Base-by-base conservation (phyloP, 129 eudicot genomes). In the Dittrichia graveolens region DNA sequence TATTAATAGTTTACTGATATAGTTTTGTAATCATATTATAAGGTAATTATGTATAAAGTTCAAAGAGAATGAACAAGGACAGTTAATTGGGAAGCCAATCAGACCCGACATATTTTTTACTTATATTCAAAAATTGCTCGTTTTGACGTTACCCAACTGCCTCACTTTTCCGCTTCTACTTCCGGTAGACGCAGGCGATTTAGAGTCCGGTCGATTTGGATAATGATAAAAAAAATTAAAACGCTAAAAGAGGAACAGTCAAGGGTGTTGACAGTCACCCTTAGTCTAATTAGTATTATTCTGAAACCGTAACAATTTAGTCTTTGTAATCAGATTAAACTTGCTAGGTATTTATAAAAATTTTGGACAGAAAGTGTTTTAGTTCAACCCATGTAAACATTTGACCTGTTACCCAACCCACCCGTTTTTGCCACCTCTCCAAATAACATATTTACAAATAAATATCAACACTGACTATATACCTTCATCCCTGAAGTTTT, bases 401-500 rank as follows among this genome's bases (percentile, higher is more conserved):
- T 67, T 13, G 45, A 12, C 71, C 5, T 16, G 61, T 49, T 68
- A 34, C 59, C 31, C 31, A 49, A 49, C 71, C 44, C 12, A 1
- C 44, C 49, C 38, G 34, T 16, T 54, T 56, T 54, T 42, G 14
- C 42, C 52, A 55, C 64, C 64, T 57, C 42, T 18, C 8, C 15
- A 53, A 15, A 70, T 15, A 16, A 24, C 45, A 40, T 53, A 55
- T 41, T 3, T 13, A 52, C 42, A 56, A 55, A 52, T 49, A 48
- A 60, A 37, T 7, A 42, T 16, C 56, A 65, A 61, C 67, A 42
- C 42, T 12, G 37, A 80, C 9, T 24, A 35, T 15, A 75, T 89
- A 92, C 96, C 96, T 83, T 80, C 87, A 54, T 77, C 87, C 45
- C 85, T 71, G 62, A 58, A 34, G 74, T 64, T 68, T 18, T 70